Evolutionary conservation across 2,329 filamentous ascomycete species (phyloP), one percentile per base, ranked within the genome.

Genomic region (Xylariaceae sp.): DNA sequence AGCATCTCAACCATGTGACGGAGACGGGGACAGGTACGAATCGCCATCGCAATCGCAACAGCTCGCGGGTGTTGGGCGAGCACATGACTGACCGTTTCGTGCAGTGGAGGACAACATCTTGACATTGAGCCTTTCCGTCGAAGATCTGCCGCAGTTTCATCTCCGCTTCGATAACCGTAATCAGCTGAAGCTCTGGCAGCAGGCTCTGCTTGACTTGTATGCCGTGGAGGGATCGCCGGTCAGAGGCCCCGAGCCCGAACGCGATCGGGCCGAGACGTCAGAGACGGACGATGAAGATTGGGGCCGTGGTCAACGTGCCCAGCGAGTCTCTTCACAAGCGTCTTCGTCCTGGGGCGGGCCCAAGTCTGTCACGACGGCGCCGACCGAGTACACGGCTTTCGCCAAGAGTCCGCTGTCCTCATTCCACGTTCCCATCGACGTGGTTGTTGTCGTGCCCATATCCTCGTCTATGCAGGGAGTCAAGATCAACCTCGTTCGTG

Each of bases 401-500:
- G 74, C 75, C 57, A 62, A 70, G 54, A 73, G 60, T 55, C 67
- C 66, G 40, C 66, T 64, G 45, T 65, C 68, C 14, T 76, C 82
- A 5, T 61, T 90, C 33, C 92, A 98, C 59, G 87, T 97, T 12
- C 90, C 92, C 2, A 78, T 97, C 38, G 92, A 98, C 57, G 81
- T 98, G 19, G 90, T 98, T 0, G 88, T 97, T 1, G 92, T 98
- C 15, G 89, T 98, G 23, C 92, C 92, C 0, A 88, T 98, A 5
- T 97, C 92, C 0, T 94, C 90, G 1, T 97, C 92, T 0, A 98
- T 97, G 90, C 92, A 97, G 63, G 92, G 92, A n/a, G 78, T 98
- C 44, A 98, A 98, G 68, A 96, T 97, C 58, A 94, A 90, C 46
- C 73, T 98, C 1, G 78, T 98, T 11, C 82, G 88, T 29, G 92